Base-by-base conservation (phyloP, 169 alveolate genomes). In the Cryptosporidium viatorum region DNA sequence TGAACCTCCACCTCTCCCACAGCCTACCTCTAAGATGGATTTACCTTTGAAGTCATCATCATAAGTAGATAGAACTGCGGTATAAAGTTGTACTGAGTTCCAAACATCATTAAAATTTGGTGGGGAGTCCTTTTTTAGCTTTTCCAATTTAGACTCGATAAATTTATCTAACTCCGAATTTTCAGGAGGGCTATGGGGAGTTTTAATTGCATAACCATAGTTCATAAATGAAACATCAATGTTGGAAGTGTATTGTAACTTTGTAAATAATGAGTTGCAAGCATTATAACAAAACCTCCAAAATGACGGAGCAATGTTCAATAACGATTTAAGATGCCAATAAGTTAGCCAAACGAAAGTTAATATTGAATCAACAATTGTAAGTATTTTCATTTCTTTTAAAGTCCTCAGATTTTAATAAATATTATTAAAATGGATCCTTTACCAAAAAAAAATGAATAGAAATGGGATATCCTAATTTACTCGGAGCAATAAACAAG, bases 1-100 rank as follows among this genome's bases (percentile, higher is more conserved):
- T 0, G 89, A 80, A 7, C 89, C 89, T 16, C 89, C 89, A 2
- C 89, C 89, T 59, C 89, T 80, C 1, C 89, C 89, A 45, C 89
- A 80, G 10, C 89, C 89, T 9, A 80, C 89, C 16, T 80, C 89
- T 33, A 80, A 14, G 12, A 80, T 59, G 14, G 89, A 80, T 33
- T 80, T 80, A 7, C 75, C 75, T 29, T 80, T 80, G 10, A 80
- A 50, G 26, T 80, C 80, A 16, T 60, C 80, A 60, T 80, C 89
- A 45, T 80, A 80, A n/a, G 80, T 62, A 33, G 89, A 80, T 23
- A 80, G 39, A n/a, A 80, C 75, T 14, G 89, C 89, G 14, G 75
- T 39, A 43, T 80, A 80, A 10, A 80, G 75, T 31, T 80, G 89
- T 6, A 80, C 89, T 35, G 89, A 80, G 70, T 80, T 80, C 89